Evolutionary conservation across 495 filamentous ascomycete species (phyloP), one percentile per base, ranked within the genome.

Genomic region (Staphylotrichum tortipilum): DNA sequence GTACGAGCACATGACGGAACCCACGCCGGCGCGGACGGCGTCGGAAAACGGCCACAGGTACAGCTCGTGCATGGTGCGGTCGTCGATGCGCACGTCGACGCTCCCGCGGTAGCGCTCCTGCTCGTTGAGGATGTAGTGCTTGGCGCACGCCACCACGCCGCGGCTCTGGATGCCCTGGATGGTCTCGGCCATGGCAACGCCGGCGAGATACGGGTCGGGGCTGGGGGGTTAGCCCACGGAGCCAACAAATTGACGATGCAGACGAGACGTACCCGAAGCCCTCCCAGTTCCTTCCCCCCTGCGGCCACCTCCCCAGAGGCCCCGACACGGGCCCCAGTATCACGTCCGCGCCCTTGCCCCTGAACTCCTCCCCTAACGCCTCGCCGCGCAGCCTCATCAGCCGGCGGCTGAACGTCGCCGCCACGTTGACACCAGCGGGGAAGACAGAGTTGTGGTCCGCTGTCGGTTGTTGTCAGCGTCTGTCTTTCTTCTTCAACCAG

Each of bases 11-110:
- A 44, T 44, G 26, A 44, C 28, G 2, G 41, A 30, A 4, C 26
- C 41, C 9, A 31, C 41, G 3, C 28, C 28, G 7, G 41, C 41
- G 7, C 41, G 10, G 26, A 44, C 41, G 12, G 41, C 41, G 17
- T 44, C 28, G 2, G 41, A 24, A 31, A 44, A 44, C n/a, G 41
- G 41, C 41, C 41, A 44, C 15, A 44, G 41, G n/a, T 44, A 44
- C n/a, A 44, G 15, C 41, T 44, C 41, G 41, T 44, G 41, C 41
- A 44, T 31, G 41, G 41, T 31, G 7, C 26, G 26, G 28, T 44
- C 41, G 11, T 44, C 41, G 7, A 44, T 30, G 8, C 28, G 3
- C 10, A 31, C 41, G 6, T 30, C 24, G 15, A 44, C 28, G 9
- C 2, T 21, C n/a, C 41, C 41, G 0, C 41, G 41, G 8, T 44